Evolutionary conservation across 106 monocot genomes (phyloP), one percentile per base, ranked within the genome.

Genomic region (Hemerocallis citrina): DNA sequence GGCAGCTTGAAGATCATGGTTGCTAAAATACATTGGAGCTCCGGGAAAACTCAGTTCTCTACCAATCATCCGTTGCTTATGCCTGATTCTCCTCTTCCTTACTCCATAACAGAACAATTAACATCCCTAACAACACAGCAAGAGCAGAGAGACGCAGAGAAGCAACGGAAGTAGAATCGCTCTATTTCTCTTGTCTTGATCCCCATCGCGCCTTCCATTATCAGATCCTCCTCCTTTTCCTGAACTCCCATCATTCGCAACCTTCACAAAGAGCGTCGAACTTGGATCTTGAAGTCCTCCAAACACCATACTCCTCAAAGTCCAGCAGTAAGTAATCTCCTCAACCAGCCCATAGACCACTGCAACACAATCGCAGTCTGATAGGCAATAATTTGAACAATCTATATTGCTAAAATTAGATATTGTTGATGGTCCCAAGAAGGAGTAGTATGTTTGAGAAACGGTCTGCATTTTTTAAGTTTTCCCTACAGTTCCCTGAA

Each of bases 221-320:
- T 16, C 6, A 51, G 44, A 47, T 20, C 55, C 31, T 22, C 21
- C 12, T n/a, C n/a, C n/a, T n/a, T n/a, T 1, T 4, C 59, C 50
- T 50, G 12, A n/a, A n/a, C n/a, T 27, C 25, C 63, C 43, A 61
- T 71, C 66, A 7, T 12, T 16, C 7, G 45, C 59, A 22, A 62
- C 57, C 55, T 78, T 78, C 12, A 78, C 22, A 25, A 46, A 78
- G 15, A 78, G 57, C 6, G 77, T 72, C 6, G 62, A 57, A 28
- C 72, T 68, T 7, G 77, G 77, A 66, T 78, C 77, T 62, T 78
- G 77, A 19, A 68, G 29, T 7, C 78, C 72, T 7, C 72, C 78
- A 15, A 78, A 78, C 8, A 78, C 52, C 67, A 72, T 40, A 7
- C 55, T 63, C 24, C 32, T 72, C 57, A 78, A 48, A 46, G 67